These are phyloP conservation scores for Boechera retrofracta DNA, from an alignment of 345 rosid species.

Conservation along the genomic window DNA sequence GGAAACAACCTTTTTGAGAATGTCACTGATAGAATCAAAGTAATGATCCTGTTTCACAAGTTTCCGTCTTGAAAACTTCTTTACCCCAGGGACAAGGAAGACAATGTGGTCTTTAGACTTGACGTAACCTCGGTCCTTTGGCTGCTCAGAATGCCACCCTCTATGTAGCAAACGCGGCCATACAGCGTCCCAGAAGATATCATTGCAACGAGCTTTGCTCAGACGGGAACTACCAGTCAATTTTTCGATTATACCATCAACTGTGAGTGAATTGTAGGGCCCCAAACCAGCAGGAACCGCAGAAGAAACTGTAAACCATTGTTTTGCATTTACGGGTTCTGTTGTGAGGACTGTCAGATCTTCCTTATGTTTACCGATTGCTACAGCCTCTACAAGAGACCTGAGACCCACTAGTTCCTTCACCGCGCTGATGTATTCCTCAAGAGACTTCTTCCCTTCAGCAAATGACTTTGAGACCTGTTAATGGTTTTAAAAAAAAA, in stretches of 20 bases:
- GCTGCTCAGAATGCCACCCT: constrained; percentile 81
- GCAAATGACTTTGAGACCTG: constrained; percentile 65
- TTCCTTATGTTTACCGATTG: constrained; percentile 65
- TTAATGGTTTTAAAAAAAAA: not conserved
- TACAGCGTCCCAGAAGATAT: constrained; percentile 81
- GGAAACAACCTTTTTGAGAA: constrained; percentile 64
- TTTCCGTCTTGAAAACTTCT: constrained; percentile 65
- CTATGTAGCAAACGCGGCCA: constrained; percentile 77
- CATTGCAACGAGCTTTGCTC: constrained; percentile 69
- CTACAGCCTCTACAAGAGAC: constrained; percentile 62
- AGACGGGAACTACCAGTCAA: constrained; percentile 58
- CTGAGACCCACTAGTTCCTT: constrained; percentile 53
- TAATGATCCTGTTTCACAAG: constrained; percentile 65
- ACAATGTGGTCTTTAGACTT: constrained; percentile 54
- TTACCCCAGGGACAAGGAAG: constrained; percentile 66
- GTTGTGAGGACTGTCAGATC: constrained; percentile 61
- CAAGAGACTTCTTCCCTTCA: constrained; percentile 59
- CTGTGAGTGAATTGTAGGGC: constrained; percentile 55
- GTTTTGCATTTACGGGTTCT: constrained; percentile 51
- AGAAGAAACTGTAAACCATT: constrained; percentile 46
- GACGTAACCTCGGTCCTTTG: constrained; percentile 48
- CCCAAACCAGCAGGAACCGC: constrained; percentile 30
- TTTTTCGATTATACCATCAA: constrained; percentile 52
- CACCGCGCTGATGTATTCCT: constrained; percentile 49
- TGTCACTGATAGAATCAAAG: constrained; percentile 69